Conservation (phyloP, 2,329 filamentous ascomycete species). For the Metarhizium humberi region DNA sequence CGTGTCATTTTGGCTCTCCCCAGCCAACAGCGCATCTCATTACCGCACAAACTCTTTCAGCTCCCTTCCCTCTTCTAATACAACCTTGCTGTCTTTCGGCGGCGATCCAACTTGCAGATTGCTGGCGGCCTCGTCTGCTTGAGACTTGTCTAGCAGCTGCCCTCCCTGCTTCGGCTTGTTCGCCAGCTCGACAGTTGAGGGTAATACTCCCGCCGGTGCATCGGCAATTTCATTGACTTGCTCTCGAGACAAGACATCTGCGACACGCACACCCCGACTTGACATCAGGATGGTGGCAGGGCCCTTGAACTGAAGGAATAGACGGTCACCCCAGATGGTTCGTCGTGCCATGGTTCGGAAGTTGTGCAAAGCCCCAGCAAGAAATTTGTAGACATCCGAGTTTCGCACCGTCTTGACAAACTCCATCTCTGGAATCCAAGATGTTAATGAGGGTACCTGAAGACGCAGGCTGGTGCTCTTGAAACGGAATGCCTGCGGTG, state of each 20-base stretch:
- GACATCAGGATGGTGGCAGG: conserved; percentile 82
- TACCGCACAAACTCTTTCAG: conserved; percentile 45
- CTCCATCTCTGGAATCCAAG: conserved; percentile 57
- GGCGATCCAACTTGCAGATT: conserved; percentile 48
- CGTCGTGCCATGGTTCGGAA: conserved; percentile 69
- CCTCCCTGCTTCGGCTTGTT: conserved; percentile 25
- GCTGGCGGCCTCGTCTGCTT: conserved; percentile 26
- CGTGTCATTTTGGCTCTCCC: neutral
- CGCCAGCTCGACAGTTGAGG: conserved; percentile 44
- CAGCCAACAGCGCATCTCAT: neutral
- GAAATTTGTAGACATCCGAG: conserved; percentile 61
- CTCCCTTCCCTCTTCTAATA: conserved; percentile 51
- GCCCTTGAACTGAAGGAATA: conserved; percentile 85
- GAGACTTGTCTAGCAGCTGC: conserved; percentile 13
- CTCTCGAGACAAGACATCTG: conserved; percentile 65
- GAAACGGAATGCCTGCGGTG: conserved; percentile 79
- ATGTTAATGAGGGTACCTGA: conserved; percentile 63
- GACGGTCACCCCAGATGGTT: conserved; percentile 85
- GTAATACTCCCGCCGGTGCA: conserved; percentile 61
- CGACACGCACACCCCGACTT: conserved; percentile 69
- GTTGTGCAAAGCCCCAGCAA: conserved; percentile 55
- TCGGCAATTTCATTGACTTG: conserved; percentile 90
- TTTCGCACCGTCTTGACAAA: conserved; percentile 66
- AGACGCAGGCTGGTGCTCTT: conserved; percentile 67
- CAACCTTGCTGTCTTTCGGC: conserved; percentile 54